Evolutionary conservation across 495 filamentous ascomycete genomes (phyloP), one percentile per base, ranked within the genome.

Genomic region (Aspergillus panamensis): DNA sequence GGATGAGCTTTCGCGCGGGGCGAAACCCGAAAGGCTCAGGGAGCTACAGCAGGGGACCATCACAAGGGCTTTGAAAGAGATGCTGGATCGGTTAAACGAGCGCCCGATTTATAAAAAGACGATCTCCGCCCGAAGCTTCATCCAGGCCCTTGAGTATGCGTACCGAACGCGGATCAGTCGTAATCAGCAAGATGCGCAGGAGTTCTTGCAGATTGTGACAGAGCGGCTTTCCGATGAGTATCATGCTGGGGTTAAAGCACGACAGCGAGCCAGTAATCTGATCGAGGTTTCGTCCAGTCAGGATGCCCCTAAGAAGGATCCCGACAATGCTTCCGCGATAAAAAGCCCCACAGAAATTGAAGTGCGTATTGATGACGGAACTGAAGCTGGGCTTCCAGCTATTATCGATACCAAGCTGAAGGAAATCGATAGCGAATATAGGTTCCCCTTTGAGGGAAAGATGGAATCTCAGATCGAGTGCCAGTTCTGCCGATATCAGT

Each of bases 151-250:
- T 25, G 94, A 99, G 73, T 77, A 78, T 37, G 91, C 93, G 5
- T 99, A 96, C 67, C 81, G 85, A 30, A 91, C 92, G 58, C 85
- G 87, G 42, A 93, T 99, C 65, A 96, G 88, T 64, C 87, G 94
- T 47, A 87, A 90, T 57, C 95, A 99, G 69, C 95, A 99, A 71
- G 94, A 99, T 75, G 94, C 94, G n/a, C 94, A 99, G 66, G 94
- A 99, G 69, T 95, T 99, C 57, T 65, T 99, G 53, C 94, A 99
- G 71, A 83, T 97, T 48, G 87, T 99, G 17, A 86, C 90, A 5
- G 95, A 99, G 73, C 81, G 92, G 44, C 78, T 99, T 33, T 89
- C 87, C 44, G 92, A 97, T 64, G 94, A 99, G 71, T 93, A 97
- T 64, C 87, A 96, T 69, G 90, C 91, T 10, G 91, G 90, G 33